Base-by-base conservation (phyloP, 805 yeast species). In the Candida yuanshanica region DNA sequence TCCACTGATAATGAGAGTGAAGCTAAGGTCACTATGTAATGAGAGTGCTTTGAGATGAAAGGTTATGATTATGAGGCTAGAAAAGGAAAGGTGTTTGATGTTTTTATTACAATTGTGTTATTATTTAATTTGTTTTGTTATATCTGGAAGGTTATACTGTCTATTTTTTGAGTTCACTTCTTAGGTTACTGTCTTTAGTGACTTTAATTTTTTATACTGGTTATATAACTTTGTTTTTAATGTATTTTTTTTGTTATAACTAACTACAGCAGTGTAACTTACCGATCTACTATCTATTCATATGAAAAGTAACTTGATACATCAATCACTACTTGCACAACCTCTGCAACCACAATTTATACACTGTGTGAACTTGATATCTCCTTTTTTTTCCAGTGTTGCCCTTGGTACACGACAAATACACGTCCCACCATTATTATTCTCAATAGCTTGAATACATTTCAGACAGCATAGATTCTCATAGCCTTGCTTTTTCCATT, bases 341-440 rank as follows among this genome's bases (percentile, higher is more conserved):
- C 95, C 95, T 45, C 72, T 66, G 53, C 96, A 87, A 0, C 96
- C 96, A 66, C 95, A 87, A 23, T 81, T 83, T 6, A 82, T 70
- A 59, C 95, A 87, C 49, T 80, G 74, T 12, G 74, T 65, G 45
- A 68, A 66, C 26, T 63, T 59, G 7, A 53, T 49, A 6, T 53
- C 49, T 18, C 55, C 63, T 47, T 60, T 65, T 38, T 51, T 49
- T 41, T 65, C 62, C 20, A 79, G 56, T 4, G 70, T 75, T 2
- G 72, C 72, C 49, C 77, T 70, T 1, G 96, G 95, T 2, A 89
- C 95, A 41, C 97, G 65, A 56, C 97, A 89, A 17, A 89, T 77
- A 61, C 97, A 89, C 0, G 88, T 75, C 6, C 77, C 72, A 5
- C 77, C 77, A 51, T 81, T 83, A 50, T 75, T 75, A 35, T 72